Evolutionary conservation across 306 rosid species (phyloP).

Genomic region (Canavalia gladiata): DNA sequence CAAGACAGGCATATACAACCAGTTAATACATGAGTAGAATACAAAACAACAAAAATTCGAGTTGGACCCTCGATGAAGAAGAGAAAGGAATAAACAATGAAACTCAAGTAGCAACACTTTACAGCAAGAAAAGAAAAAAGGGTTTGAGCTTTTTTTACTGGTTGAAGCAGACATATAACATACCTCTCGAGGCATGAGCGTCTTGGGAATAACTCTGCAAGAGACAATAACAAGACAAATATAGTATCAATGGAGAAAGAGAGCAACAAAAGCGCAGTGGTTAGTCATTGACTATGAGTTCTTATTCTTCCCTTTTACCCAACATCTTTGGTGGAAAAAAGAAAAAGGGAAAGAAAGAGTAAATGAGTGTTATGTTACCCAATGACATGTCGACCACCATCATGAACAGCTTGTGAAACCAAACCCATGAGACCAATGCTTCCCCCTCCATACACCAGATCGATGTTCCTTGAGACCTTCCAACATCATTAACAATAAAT

Average conservation of each 20-base stretch:
- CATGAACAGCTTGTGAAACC: constrained; percentile 99
- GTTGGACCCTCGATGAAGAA: constrained; percentile 28
- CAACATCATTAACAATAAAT: constrained; percentile 43
- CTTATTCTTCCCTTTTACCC: constrained; percentile 47
- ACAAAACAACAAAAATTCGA: background rate
- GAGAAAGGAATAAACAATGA: constrained; percentile 22
- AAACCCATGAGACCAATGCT: constrained; percentile 99
- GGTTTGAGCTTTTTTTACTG: constrained; percentile 53
- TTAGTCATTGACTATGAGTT: constrained; percentile 51
- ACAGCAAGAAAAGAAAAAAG: constrained; percentile 47
- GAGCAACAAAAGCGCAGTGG: constrained; percentile 44
- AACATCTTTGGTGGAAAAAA: constrained; percentile 46
- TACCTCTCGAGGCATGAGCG: constrained; percentile 99
- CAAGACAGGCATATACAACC: no score
- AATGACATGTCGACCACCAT: constrained; percentile 99
- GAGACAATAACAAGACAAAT: constrained; percentile 80
- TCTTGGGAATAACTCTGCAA: constrained; percentile 99
- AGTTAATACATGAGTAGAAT: background rate
- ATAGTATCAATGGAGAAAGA: constrained; percentile 57
- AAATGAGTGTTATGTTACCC: constrained; percentile 63
- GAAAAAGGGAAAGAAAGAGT: background rate
- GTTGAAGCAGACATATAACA: constrained; percentile 51
- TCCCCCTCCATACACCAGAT: constrained; percentile 98
- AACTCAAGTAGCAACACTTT: constrained; percentile 22
- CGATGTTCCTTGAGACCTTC: constrained; percentile 95